Base-by-base conservation (phyloP, 768 basidiomycete genomes). In the Dentipellis fragilis region DNA sequence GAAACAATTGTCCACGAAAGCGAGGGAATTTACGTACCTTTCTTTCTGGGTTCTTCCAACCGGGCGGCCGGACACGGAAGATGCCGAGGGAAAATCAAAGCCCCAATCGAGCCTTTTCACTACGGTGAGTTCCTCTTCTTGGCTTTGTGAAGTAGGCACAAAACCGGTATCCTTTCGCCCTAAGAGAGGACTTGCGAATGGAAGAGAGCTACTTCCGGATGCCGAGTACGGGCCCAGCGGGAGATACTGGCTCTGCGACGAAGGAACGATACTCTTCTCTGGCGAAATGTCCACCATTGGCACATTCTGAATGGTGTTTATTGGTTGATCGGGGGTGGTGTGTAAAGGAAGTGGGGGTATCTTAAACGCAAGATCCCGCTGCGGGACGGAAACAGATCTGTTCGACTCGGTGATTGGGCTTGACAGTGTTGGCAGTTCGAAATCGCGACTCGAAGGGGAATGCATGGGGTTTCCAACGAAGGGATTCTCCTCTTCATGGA, bases 171-270 rank as follows among this genome's bases (percentile, higher is more conserved):
- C 23, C 6, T 8, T 17, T 16, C 29, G 23, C 9, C 16, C 48
- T 3, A 21, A 16, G 8, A 23, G 22, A 22, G 21, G 48, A 49
- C 22, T 49, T 3, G 7, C 29, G 48, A 49, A 49, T 23, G 14
- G 21, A 16, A 17, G 14, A 22, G 23, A 16, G 1, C 29, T 22
- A 35, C 22, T 14, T 22, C 19, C 23, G 9, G 19, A 23, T 29
- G 48, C 17, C 21, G 52, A 39, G 10, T 17, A 40, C 10, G 37
- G 29, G 4, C 22, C 21, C 12, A 12, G 23, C 45, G n/a, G 21
- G 5, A 53, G 23, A 46, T 57, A 50, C 40, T 57, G 56, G 23
- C 50, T 51, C 37, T 57, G 56, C 10, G 56, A 57, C 50, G 56
- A 51, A 10, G 50, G 40, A 37, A 57, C 51, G 11, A 57, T n/a